phyloP scores from a whole-genome alignment of 768 basidiomycete genomes.

The Xerocomus potaroensis region DNA sequence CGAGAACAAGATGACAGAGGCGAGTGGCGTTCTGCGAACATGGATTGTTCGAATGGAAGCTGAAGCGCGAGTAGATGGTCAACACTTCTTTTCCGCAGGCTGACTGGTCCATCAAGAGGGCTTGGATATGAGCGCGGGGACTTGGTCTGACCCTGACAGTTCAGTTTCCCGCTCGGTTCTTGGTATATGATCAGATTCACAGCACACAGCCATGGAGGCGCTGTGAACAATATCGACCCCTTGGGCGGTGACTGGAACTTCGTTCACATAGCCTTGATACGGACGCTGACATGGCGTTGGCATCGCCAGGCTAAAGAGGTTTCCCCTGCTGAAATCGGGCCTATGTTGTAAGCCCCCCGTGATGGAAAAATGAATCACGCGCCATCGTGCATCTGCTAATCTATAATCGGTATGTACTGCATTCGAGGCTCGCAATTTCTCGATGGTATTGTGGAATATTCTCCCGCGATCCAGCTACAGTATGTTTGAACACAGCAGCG shows the following conservation, averaged over 20 bases:
- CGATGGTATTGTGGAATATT: no score
- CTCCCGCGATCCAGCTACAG: not conserved
- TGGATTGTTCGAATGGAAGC: constrained; percentile 14
- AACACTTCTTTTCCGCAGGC: no score
- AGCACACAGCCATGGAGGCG: constrained; percentile 2
- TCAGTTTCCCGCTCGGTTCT: constrained; percentile 9
- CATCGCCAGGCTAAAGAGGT: not conserved
- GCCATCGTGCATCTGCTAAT: not conserved
- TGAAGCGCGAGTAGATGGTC: no score
- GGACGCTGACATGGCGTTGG: not conserved
- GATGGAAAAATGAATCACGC: not conserved
- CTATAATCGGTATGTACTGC: not conserved
- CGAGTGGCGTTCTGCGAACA: constrained; percentile 16
- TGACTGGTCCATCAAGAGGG: not conserved
- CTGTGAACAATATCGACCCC: not conserved
- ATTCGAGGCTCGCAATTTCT: no score
- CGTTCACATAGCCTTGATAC: not conserved
- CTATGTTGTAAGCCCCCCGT: no score
- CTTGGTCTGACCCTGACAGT: constrained; percentile 4
- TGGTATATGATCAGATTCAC: not conserved
- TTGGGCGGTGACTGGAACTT: not conserved
- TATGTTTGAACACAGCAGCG: not conserved
- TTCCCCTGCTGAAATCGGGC: not conserved
- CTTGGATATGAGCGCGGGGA: not conserved
- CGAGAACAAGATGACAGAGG: constrained; percentile 14